These are phyloP conservation scores for Isabelozyma heimii DNA, from an alignment of 805 yeast genomes.

Conservation along the genomic window DNA sequence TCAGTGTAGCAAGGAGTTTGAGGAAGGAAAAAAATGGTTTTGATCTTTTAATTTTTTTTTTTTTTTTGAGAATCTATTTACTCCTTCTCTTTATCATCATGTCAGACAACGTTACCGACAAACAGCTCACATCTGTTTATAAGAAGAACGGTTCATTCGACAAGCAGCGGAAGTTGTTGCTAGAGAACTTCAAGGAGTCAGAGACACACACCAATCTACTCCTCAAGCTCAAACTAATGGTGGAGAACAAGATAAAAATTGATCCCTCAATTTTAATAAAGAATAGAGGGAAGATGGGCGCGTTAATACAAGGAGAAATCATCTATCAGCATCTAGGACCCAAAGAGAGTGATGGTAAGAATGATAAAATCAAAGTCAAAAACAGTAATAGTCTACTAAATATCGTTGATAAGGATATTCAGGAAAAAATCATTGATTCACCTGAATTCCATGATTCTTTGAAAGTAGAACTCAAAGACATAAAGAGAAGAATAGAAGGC, in stretches of 20 bases:
- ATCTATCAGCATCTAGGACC: conserved; percentile 23
- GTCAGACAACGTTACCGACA: conserved; percentile 15
- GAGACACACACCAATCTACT: conserved; percentile 41
- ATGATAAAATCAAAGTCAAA: not conserved
- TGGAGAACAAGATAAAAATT: conserved; percentile 44
- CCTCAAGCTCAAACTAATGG: conserved; percentile 37
- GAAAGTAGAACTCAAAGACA: conserved; percentile 30
- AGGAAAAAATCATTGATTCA: conserved; percentile 41
- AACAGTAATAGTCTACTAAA: conserved; percentile 23
- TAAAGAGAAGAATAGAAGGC: conserved; percentile 29
- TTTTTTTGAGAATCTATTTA: not conserved
- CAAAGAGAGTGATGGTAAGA: conserved; percentile 4
- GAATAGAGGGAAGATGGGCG: conserved; percentile 51
- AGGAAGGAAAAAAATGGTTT: not conserved
- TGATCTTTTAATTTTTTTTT: no score
- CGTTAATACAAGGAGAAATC: conserved; percentile 51
- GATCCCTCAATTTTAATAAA: conserved; percentile 48
- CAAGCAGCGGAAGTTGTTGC: conserved; percentile 37
- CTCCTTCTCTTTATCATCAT: not conserved
- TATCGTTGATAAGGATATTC: conserved; percentile 44
- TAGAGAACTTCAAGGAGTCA: conserved; percentile 42
- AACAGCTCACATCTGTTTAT: conserved; percentile 37
- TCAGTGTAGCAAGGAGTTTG: not conserved
- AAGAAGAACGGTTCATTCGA: conserved; percentile 53
- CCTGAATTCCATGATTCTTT: conserved; percentile 36